These are phyloP conservation scores for Exidia glandulosa DNA, from an alignment of 768 basidiomycete species.

Conservation along the genomic window DNA sequence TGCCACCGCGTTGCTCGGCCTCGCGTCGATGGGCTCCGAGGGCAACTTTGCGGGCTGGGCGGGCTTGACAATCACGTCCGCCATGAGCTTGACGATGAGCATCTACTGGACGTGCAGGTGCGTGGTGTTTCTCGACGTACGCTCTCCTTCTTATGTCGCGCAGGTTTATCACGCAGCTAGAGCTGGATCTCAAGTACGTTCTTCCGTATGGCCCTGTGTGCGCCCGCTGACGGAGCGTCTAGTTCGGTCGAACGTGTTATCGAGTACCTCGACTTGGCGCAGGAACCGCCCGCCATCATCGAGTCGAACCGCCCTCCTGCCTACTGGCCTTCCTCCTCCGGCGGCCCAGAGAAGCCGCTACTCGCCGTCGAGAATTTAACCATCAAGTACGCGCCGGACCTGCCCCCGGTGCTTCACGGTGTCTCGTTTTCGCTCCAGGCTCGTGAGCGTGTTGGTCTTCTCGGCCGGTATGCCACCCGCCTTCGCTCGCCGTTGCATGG, in stretches of 20 bases:
- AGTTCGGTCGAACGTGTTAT: constrained; percentile 17
- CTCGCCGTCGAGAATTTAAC: constrained; percentile 20
- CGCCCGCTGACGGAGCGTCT: not conserved
- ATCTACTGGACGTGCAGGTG: constrained; percentile 6
- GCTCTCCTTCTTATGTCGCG: no score
- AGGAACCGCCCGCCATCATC: constrained; percentile 21
- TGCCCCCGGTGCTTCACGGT: constrained; percentile 22
- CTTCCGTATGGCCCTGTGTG: not conserved
- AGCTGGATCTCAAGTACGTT: constrained; percentile 11
- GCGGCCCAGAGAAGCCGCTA: constrained; percentile 17
- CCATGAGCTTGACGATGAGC: constrained; percentile 10
- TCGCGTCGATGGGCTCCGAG: not conserved
- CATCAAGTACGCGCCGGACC: constrained; percentile 15
- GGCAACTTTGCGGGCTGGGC: constrained; percentile 14
- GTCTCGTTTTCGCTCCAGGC: constrained; percentile 21
- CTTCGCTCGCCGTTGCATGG: not conserved
- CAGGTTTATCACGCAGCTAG: constrained; percentile 11
- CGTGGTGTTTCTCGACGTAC: no score
- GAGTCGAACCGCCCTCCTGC: constrained; percentile 22
- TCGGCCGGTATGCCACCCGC: constrained; percentile 22
- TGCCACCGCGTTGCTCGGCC: not conserved
- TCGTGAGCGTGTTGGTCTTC: constrained; percentile 23
- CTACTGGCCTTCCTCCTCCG: constrained; percentile 10
- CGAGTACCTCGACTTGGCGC: constrained; percentile 18
- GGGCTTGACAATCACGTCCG: constrained; percentile 41